Percentiles rank a stretch among this genome's conserved stretches.
phyloP scores from a whole-genome alignment of 768 basidiomycete species.

The Trametes sanguinea region DNA sequence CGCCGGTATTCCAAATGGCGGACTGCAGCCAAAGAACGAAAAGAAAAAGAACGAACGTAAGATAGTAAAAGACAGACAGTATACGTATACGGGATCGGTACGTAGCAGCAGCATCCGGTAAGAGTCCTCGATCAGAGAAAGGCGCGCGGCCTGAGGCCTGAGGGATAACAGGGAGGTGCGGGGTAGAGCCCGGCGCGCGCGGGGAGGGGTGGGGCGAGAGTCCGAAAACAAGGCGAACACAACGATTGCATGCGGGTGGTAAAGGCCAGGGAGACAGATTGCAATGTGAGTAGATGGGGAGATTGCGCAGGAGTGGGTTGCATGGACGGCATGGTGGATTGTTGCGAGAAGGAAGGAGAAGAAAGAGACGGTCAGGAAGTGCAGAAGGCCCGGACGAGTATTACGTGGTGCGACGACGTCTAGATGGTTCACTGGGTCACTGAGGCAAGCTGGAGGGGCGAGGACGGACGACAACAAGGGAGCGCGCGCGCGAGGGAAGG shows the following conservation, averaged over 20 bases:
- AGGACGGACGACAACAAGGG: background rate
- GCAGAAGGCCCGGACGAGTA: background rate
- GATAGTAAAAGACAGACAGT: background rate
- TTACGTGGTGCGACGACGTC: slow-evolving; percentile 7
- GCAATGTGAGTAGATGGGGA: slow-evolving; percentile 1
- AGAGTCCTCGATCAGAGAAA: background rate
- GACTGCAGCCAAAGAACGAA: background rate
- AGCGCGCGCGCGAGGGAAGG: background rate
- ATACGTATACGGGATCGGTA: background rate
- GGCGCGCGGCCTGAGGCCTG: background rate
- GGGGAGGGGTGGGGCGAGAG: background rate
- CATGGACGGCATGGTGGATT: background rate
- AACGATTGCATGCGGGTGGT: slow-evolving; percentile 3
- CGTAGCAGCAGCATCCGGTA: background rate
- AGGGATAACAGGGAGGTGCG: background rate
- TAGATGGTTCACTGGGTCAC: background rate
- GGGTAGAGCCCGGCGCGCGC: too few species aligned
- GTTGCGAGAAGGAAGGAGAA: background rate
- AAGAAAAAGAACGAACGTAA: background rate
- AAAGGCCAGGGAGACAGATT: background rate
- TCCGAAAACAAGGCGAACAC: background rate
- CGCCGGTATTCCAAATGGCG: too few species aligned
- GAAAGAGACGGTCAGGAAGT: background rate
- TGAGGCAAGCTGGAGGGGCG: background rate
- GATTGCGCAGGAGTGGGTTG: slow-evolving; percentile 7